These are phyloP conservation scores for Verticillium longisporum DNA, from an alignment of 2,329 filamentous ascomycete species.

Conservation along the genomic window DNA sequence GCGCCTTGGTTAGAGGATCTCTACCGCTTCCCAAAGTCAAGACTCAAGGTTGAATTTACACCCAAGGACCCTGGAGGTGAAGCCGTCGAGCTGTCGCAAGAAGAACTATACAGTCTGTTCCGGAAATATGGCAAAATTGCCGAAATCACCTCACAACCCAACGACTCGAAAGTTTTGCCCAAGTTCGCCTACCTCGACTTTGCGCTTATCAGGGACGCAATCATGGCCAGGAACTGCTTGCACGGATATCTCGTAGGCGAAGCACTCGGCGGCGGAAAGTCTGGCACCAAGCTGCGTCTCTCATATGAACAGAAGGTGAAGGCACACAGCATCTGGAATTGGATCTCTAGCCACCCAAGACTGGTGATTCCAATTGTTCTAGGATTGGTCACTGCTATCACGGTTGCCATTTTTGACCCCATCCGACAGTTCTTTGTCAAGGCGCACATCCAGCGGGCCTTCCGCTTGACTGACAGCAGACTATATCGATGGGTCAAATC, in stretches of 20 bases:
- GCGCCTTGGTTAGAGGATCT: constrained; percentile 93
- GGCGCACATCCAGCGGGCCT: constrained; percentile 71
- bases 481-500: constrained; percentile 76
- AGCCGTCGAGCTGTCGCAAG: constrained; percentile 75
- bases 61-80: constrained; percentile 63
- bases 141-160: constrained; percentile 75
- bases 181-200: constrained; percentile 79
- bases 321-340: constrained; percentile 75
- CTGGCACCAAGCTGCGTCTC: constrained; percentile 70
- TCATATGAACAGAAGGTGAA: constrained; percentile 78
- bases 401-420: constrained; percentile 87
- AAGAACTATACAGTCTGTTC: constrained; percentile 80
- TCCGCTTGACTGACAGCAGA: constrained; percentile 66
- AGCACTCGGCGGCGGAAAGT: constrained; percentile 64
- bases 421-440: constrained; percentile 92
- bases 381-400: constrained; percentile 73
- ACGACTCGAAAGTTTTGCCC: constrained; percentile 79
- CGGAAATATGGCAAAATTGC: constrained; percentile 84
- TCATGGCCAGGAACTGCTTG: constrained; percentile 88
- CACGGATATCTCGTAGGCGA: constrained; percentile 74
- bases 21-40: constrained; percentile 68
- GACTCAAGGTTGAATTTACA: constrained; percentile 79
- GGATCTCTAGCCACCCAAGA: constrained; percentile 77
- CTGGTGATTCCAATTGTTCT: constrained; percentile 80
- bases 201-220: constrained; percentile 62